Conservation (phyloP, 2,329 filamentous ascomycete species). For the Botrytis elliptica region DNA sequence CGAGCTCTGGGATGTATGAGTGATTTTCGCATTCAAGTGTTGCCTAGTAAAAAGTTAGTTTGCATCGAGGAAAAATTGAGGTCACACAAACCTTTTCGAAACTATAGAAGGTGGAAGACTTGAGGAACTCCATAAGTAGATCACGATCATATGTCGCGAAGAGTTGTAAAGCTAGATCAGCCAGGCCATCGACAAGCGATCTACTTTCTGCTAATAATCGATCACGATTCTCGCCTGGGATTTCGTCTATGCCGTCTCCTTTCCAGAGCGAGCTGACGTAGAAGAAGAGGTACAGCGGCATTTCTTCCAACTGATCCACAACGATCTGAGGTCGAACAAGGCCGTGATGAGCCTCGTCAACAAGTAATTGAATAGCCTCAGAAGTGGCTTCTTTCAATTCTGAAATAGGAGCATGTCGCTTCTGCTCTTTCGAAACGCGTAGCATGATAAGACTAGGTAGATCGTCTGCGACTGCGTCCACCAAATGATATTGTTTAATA, state of each 20-base stretch:
- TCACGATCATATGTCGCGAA: conserved; percentile 81
- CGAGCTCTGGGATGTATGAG: conserved; percentile 87
- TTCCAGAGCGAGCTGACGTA: conserved; percentile 87
- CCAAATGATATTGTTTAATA: conserved; percentile 84
- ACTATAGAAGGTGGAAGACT: conserved; percentile 80
- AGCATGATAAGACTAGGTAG: conserved; percentile 86
- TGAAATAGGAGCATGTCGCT: conserved; percentile 60
- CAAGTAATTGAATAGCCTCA: conserved; percentile 82
- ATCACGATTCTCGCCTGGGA: conserved; percentile 54
- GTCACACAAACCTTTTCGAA: conserved; percentile 63
- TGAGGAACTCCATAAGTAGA: conserved; percentile 83
- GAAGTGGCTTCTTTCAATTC: conserved; percentile 78
- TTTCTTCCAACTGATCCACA: conserved; percentile 70
- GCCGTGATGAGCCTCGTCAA: conserved; percentile 87
- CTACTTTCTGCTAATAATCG: conserved; percentile 58
- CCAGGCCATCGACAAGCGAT: conserved; percentile 78
- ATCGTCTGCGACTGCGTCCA: conserved; percentile 84
- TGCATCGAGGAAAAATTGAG: background rate
- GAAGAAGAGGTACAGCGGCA: conserved; percentile 81
- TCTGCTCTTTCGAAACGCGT: conserved; percentile 71
- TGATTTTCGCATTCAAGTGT: conserved; percentile 75
- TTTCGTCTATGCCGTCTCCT: conserved; percentile 62
- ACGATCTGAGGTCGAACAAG: conserved; percentile 77
- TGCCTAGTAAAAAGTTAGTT: conserved; percentile 47
- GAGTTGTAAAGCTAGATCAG: conserved; percentile 80